Percentiles rank a stretch among this genome's conserved stretches.
These are phyloP conservation scores for Pilaira anomala DNA, from an alignment of 192 early-diverging fungal genomes.

Conservation along the genomic window DNA sequence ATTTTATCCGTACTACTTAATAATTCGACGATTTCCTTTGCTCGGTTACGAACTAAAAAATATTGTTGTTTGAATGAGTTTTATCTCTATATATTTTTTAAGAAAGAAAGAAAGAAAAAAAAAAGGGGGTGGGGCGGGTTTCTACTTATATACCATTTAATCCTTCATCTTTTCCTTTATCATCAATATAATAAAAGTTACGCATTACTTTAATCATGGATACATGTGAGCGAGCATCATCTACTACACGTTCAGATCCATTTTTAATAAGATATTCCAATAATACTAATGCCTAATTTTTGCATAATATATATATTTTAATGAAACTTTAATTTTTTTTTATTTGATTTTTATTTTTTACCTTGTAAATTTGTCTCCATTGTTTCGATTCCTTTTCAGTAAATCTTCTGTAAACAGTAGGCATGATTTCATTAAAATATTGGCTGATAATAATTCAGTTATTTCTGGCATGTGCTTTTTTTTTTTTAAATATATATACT, in stretches of 20 bases:
- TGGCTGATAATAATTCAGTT: slow-evolving; percentile 47
- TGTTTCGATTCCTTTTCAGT: slow-evolving; percentile 78
- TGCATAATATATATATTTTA: neutral
- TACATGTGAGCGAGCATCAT: slow-evolving; percentile 80
- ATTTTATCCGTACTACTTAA: slow-evolving; percentile 77
- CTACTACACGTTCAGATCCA: slow-evolving; percentile 90
- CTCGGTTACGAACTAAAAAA: slow-evolving; percentile 72
- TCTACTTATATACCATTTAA: slow-evolving; percentile 74
- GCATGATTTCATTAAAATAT: slow-evolving; percentile 95
- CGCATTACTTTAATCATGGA: slow-evolving; percentile 83
- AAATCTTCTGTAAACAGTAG: slow-evolving; percentile 84
- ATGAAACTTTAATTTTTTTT: neutral
- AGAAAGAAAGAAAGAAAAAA: neutral
- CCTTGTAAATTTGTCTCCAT: slow-evolving; percentile 98
- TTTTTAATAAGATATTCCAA: slow-evolving; percentile 95
- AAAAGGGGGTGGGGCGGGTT: too few relatives aligned
- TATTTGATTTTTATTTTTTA: slow-evolving; percentile 29
- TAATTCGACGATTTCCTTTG: slow-evolving; percentile 87
- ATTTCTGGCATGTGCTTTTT: too few relatives aligned
- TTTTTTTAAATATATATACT: slow-evolving; percentile 8
- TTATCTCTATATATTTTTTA: too few relatives aligned
- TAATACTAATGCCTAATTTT: slow-evolving; percentile 75
- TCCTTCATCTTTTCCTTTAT: slow-evolving; percentile 95
- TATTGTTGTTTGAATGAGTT: neutral
- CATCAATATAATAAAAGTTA: slow-evolving; percentile 89